Evolutionary conservation across 1,139 yeast species (phyloP), one percentile per base, ranked within the genome.

Genomic region (Protomyces macrosporus): DNA sequence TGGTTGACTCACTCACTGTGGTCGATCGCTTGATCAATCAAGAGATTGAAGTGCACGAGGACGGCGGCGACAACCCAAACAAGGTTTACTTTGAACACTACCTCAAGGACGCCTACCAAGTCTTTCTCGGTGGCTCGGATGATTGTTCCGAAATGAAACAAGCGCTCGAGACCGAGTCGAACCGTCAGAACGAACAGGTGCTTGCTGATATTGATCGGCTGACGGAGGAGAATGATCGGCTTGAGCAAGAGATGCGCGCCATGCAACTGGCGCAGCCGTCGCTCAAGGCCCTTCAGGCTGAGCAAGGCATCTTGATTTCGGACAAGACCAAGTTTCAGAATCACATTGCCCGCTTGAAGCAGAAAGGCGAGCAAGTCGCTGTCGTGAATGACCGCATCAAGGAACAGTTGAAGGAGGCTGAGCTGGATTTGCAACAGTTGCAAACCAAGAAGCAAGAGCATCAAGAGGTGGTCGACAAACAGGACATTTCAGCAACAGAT

Each of bases 281-380:
- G 68, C 76, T 78, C 69, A 78, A 76, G 16, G 71, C 76, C 16
- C 79, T 86, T 30, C 82, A 82, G 67, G 79, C 81, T 69, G 85
- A 86, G 71, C 78, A 84, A 6, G 78, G 77, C 65, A 90, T 90
- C 0, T 76, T 90, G 65, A 87, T 86, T 69, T 83, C 84, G 65
- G 97, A 90, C 74, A 78, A 87, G 53, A 77, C 78, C 55, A 87
- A 87, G 72, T 87, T 88, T 72, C 81, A 83, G 70, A 86, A 84
- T 23, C 88, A 87, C 71, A 84, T 88, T 59, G 84, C 84, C 57
- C 79, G 84, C 9, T 85, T 88, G 82, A 84, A 85, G 60, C 76
- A 79, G 40, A 79, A 89, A 65, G 86, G 86, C 70, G 71, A 75
- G 5, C 85, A 84, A n/a, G 42, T 54, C 35, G 72, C 87, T 95